Evolutionary conservation across 495 filamentous ascomycete species (phyloP).

Genomic region (Tuber borchii): DNA sequence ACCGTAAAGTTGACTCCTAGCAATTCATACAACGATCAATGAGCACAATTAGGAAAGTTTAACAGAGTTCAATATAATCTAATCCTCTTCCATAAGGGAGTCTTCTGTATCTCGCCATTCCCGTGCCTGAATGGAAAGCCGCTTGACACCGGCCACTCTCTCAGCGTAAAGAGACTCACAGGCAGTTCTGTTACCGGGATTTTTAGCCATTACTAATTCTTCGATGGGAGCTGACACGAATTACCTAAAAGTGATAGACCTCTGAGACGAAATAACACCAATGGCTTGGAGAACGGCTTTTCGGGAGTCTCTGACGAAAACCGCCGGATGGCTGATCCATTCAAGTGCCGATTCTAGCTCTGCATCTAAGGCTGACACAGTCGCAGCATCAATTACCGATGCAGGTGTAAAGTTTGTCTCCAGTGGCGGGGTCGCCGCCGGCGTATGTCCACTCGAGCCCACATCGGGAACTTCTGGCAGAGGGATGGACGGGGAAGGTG

Average conservation of each 20-base stretch:
- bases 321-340: conserved; percentile 96
- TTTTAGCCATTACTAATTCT: conserved; percentile 7
- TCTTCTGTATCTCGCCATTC: conserved; percentile 43
- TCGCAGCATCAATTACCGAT: conserved; percentile 66
- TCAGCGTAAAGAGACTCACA: conserved; percentile 41
- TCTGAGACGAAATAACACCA: conserved; percentile 88
- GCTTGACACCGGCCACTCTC: conserved; percentile 38
- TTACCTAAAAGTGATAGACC: conserved; percentile 81
- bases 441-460: conserved; percentile 22
- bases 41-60: conserved; percentile 27
- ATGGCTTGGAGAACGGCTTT: conserved; percentile 96
- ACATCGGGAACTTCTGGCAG: conserved; percentile 32
- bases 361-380: conserved; percentile 78
- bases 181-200: conserved; percentile 31
- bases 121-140: conserved; percentile 37
- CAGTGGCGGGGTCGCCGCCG: conserved; percentile 47
- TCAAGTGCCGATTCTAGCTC: conserved; percentile 92
- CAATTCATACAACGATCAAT: conserved; percentile 10
- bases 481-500: conserved; percentile 40
- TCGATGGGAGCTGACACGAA: not conserved
- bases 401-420: conserved; percentile 59
- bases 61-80: conserved; percentile 16
- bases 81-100: conserved; percentile 41
- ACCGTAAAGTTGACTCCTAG: conserved; percentile 23
- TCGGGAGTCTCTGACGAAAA: conserved; percentile 88